Evolutionary conservation across 352 stramenopile genomes (phyloP).

Genomic region (Phytophthora idaei): DNA sequence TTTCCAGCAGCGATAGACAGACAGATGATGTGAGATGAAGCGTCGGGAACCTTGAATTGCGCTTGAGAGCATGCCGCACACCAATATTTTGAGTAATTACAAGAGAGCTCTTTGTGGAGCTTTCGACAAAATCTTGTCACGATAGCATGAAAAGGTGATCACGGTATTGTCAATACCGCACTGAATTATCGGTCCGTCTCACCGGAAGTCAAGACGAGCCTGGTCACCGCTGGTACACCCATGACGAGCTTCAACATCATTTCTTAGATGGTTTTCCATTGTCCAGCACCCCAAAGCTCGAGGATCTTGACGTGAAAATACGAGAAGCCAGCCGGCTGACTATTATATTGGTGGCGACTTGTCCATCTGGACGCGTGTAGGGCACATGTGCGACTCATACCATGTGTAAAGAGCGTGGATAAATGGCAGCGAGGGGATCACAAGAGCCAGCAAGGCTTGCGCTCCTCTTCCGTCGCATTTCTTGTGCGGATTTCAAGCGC

Average conservation of each 20-base stretch:
- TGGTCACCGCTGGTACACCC: no score
- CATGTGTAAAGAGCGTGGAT: slow-evolving; percentile 35
- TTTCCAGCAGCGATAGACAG: slow-evolving; percentile 11
- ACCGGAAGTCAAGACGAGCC: slow-evolving; percentile 8
- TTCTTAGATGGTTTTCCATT: slow-evolving; percentile 9
- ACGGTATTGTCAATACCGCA: neutral
- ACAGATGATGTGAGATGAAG: no score
- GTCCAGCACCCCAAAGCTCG: slow-evolving; percentile 5
- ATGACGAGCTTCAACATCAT: neutral
- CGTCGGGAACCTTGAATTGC: no score
- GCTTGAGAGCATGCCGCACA: no score
- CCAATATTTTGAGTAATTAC: neutral
- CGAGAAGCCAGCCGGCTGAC: slow-evolving; percentile 11
- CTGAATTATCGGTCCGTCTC: slow-evolving; percentile 9
- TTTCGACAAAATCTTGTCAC: slow-evolving; percentile 28
- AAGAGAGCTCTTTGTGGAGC: slow-evolving; percentile 1
- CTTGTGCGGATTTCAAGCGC: slow-evolving; percentile 12
- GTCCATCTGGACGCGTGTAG: slow-evolving; percentile 36
- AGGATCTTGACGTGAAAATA: slow-evolving; percentile 4
- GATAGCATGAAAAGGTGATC: slow-evolving; percentile 19
- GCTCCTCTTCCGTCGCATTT: slow-evolving; percentile 37
- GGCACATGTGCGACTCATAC: slow-evolving; percentile 22
- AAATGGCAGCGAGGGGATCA: slow-evolving; percentile 25
- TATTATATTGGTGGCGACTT: slow-evolving; percentile 18
- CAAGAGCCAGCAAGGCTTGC: slow-evolving; percentile 28